These are phyloP conservation scores for Irpex rosettiformis DNA, from an alignment of 1,284 basidiomycete genomes.

Conservation along the genomic window DNA sequence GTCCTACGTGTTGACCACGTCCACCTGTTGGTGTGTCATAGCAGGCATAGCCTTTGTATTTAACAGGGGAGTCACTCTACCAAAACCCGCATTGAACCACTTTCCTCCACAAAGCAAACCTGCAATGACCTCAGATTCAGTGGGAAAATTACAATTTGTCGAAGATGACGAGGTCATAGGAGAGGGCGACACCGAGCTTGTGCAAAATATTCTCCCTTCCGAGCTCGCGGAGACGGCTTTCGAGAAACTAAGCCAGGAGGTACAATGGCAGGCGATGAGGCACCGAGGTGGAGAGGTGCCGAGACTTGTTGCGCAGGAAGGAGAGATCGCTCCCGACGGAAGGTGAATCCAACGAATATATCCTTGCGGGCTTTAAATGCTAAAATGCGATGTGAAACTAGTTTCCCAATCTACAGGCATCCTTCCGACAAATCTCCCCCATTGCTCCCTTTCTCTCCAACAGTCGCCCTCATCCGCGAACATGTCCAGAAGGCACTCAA, in stretches of 20 bases:
- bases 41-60: too few species aligned
- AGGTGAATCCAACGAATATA: slow-evolving; percentile 2
- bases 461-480: slow-evolving; percentile 57
- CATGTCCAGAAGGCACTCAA: slow-evolving; percentile 50
- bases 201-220: slow-evolving; percentile 49
- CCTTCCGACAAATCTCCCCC: slow-evolving; percentile 72
- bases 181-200: slow-evolving; percentile 61
- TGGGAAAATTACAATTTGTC: too few species aligned
- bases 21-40: background rate
- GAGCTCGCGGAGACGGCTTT: slow-evolving; percentile 54
- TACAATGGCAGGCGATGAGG: slow-evolving; percentile 67
- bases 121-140: too few species aligned
- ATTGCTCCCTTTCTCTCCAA: slow-evolving; percentile 60
- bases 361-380: background rate
- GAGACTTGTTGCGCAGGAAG: slow-evolving; percentile 68
- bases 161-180: slow-evolving; percentile 45
- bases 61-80: too few species aligned
- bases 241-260: slow-evolving; percentile 53
- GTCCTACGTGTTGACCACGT: background rate
- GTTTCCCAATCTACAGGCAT: slow-evolving; percentile 74
- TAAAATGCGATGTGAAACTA: slow-evolving; percentile 26
- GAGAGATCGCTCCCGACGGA: slow-evolving; percentile 24
- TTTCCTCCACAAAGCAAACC: too few species aligned
- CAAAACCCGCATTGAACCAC: too few species aligned
- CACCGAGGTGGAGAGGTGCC: slow-evolving; percentile 81